Base-by-base conservation (phyloP, 2,329 filamentous ascomycete species). In the Neoascochyta sp. region DNA sequence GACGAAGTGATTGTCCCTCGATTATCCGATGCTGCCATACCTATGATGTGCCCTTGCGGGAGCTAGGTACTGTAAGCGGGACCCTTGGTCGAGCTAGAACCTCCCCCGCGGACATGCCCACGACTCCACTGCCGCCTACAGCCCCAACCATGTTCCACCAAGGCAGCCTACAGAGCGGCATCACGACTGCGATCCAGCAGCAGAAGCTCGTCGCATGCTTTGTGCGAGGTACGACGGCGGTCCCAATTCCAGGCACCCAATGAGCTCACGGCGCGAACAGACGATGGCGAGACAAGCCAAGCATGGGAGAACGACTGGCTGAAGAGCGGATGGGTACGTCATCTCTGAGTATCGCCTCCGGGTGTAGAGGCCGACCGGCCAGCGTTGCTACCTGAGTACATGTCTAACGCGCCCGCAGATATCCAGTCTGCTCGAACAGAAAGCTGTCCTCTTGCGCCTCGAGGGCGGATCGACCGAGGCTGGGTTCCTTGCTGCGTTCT, bases 171-270 rank as follows among this genome's bases (percentile, higher is more conserved):
- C 84, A 93, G 51, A 81, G 83, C 51, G 89, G 86, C 36, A 93
- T 95, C 48, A 73, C 76, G 17, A 70, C 76, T 12, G 87, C 89
- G 9, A 73, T 95, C 5, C 75, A 78, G 38, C 72, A 89, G 59
- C 70, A 77, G 36, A 93, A 90, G 63, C 73, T 83, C 11, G 84
- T 95, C 1, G 75, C 85, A 16, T 94, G 87, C 65, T 93, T 95
- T 62, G 81, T 95, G 17, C 78, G 80, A 54, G 82, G 86, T 87
- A 62, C 45, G 36, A 16, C 10, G 14, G 13, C 37, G 15, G 10
- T 16, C 25, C 27, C 9, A 7, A 14, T 5, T 34, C 22, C 26
- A 34, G 15, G 5, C 7, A 22, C 7, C 26, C 39, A 27, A 47
- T 21, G 24, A 19, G 10, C 27, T 40, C 24, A 31, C 21, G 6